Evolutionary conservation across 768 basidiomycete species (phyloP).

Genomic region (Nevesoporus exiguus): DNA sequence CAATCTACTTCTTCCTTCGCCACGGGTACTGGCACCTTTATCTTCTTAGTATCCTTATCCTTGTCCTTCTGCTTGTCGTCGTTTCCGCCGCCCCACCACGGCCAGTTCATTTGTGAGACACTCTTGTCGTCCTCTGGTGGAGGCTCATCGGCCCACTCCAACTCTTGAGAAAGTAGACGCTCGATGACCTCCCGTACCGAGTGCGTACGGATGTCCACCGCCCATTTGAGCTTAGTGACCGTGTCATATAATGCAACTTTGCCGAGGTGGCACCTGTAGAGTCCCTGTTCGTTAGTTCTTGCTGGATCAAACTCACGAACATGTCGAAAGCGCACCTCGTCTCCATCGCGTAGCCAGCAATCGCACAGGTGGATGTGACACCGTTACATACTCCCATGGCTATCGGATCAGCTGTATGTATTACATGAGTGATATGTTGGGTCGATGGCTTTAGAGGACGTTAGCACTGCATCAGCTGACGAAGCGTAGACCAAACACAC

Average conservation of each 20-base stretch:
- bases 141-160: slow-evolving; percentile 47
- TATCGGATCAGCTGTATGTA: slow-evolving; percentile 93
- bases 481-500: slow-evolving; percentile 40
- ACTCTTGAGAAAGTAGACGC: slow-evolving; percentile 49
- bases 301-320: neutral
- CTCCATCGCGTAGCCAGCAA: slow-evolving; percentile 86
- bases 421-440: slow-evolving; percentile 81
- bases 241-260: slow-evolving; percentile 83
- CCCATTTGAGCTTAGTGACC: slow-evolving; percentile 76
- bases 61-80: slow-evolving; percentile 28
- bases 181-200: slow-evolving; percentile 69
- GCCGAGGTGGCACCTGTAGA: slow-evolving; percentile 79
- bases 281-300: neutral
- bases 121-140: slow-evolving; percentile 6
- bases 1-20: slow-evolving; percentile 59
- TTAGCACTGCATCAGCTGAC: neutral
- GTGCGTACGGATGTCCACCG: slow-evolving; percentile 70
- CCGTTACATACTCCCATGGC: slow-evolving; percentile 84
- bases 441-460: slow-evolving; percentile 50
- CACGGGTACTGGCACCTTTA: slow-evolving; percentile 41
- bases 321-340: slow-evolving; percentile 39
- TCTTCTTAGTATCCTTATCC: slow-evolving; percentile 15
- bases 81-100: slow-evolving; percentile 32
- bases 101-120: slow-evolving; percentile 12
- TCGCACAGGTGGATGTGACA: slow-evolving; percentile 69